phyloP scores from a whole-genome alignment of 2,329 filamentous ascomycete genomes.

The Tolypocladium amazonense region DNA sequence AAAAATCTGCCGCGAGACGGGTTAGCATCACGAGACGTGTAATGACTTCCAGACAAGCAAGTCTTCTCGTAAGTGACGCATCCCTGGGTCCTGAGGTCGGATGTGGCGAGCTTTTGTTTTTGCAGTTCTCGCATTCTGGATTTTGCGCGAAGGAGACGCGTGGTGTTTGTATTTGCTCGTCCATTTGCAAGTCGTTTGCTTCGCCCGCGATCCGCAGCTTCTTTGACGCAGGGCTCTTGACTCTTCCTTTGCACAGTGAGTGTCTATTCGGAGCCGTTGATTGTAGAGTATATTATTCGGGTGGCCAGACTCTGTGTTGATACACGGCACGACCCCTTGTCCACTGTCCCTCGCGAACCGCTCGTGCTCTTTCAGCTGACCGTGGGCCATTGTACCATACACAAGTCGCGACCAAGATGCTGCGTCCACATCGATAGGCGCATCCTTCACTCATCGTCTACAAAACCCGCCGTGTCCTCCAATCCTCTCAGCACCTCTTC shows the following conservation, averaged over 20 bases:
- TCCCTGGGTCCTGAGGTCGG: background rate
- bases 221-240: background rate
- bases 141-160: background rate
- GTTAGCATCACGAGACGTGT: no score
- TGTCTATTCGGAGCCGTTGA: background rate
- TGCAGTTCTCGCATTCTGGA: background rate
- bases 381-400: background rate
- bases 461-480: conserved; percentile 49
- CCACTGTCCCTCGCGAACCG: background rate
- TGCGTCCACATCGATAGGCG: background rate
- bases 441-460: conserved; percentile 29
- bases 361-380: background rate
- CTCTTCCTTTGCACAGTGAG: background rate
- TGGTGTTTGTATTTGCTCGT: background rate
- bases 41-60: background rate
- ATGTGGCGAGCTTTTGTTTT: background rate
- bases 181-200: background rate
- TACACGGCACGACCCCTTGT: background rate
- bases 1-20: no score
- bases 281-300: background rate
- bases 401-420: background rate
- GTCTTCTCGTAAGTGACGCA: background rate
- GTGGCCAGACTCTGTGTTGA: background rate
- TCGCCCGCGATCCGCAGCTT: background rate
- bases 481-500: conserved; percentile 56